A percentile compares a stretch with the other conserved stretches of the same genome.
These are phyloP conservation scores for Daedalea quercina DNA, from an alignment of 768 basidiomycete genomes.

Conservation along the genomic window DNA sequence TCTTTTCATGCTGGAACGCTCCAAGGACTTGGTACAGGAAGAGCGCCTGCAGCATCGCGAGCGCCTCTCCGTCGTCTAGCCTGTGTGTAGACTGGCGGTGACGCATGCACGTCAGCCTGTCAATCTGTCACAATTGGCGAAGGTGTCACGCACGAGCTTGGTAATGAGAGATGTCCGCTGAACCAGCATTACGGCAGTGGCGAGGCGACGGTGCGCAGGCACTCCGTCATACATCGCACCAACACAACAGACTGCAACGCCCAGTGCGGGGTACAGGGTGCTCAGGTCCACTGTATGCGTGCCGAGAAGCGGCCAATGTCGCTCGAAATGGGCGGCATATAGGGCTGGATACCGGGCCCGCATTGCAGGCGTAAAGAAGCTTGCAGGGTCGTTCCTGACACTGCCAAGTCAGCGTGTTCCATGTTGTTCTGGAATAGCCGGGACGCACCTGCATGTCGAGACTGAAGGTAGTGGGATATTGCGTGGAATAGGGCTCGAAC, in stretches of 20 bases:
- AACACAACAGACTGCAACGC: not conserved
- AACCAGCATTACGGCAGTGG: not conserved
- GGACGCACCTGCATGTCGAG: not conserved
- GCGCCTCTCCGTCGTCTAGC: not conserved
- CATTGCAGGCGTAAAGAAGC: not conserved
- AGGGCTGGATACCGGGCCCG: not conserved
- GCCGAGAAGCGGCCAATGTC: not conserved
- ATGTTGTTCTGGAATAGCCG: no score
- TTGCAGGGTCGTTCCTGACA: not conserved
- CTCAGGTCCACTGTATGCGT: not conserved
- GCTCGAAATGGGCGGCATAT: not conserved
- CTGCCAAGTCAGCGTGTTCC: not conserved
- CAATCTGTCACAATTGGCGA: not conserved
- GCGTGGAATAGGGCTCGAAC: not conserved
- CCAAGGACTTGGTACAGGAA: not conserved
- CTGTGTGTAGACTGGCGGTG: not conserved
- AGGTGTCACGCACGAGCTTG: not conserved
- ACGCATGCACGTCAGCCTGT: not conserved
- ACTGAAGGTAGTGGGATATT: not conserved
- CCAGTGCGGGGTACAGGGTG: not conserved
- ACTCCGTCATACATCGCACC: not conserved
- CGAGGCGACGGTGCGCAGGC: not conserved
- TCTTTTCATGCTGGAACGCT: not conserved
- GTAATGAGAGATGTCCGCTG: not conserved
- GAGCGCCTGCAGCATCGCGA: not conserved